Evolutionary conservation across 345 rosid species (phyloP).

Genomic region (Eucalyptus virginea): DNA sequence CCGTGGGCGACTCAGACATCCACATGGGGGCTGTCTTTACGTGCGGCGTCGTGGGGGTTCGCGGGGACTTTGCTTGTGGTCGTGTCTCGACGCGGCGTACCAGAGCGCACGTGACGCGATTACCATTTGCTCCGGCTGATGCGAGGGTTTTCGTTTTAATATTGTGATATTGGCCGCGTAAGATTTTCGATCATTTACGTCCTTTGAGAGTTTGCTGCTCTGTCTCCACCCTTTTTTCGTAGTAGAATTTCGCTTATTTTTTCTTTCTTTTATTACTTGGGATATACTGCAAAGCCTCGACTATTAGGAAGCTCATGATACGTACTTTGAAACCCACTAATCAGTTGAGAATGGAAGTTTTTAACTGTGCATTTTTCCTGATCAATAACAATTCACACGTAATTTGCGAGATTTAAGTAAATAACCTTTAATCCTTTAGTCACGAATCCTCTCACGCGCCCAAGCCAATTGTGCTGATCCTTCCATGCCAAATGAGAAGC

Average conservation of each 20-base stretch:
- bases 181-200: neutral
- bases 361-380: too few species aligned
- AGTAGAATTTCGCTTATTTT: neutral
- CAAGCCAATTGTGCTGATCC: neutral
- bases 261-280: neutral
- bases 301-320: neutral
- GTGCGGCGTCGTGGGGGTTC: neutral
- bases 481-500: neutral
- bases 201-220: neutral
- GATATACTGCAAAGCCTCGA: neutral
- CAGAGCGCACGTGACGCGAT: neutral
- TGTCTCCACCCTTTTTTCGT: neutral
- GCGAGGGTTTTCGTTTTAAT: neutral
- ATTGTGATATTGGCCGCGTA: neutral
- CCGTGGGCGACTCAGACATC: neutral
- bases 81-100: neutral
- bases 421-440: neutral
- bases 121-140: neutral
- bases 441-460: neutral
- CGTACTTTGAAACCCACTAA: neutral
- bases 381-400: accelerated
- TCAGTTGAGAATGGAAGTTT: neutral
- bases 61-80: neutral
- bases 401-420: neutral
- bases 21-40: neutral